These are phyloP conservation scores for Phytophthora sojae DNA, from an alignment of 352 stramenopile species.

Conservation along the genomic window DNA sequence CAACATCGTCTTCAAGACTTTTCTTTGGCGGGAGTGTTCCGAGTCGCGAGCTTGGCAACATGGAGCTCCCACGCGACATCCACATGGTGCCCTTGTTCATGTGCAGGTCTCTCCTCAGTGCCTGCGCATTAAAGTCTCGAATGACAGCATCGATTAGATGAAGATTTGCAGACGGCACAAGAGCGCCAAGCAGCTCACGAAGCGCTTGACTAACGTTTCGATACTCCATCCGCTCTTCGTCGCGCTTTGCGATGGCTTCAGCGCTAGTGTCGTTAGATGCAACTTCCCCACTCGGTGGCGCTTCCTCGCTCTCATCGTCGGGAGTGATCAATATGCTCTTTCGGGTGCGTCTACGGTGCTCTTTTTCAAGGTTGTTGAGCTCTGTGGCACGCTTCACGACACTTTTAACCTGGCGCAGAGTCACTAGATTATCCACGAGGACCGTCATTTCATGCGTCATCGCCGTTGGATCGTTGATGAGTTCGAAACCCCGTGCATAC, in stretches of 20 bases:
- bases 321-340: constrained; percentile 9
- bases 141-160: constrained; percentile 53
- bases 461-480: constrained; percentile 13
- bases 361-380: constrained; percentile 32
- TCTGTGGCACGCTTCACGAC: constrained; percentile 35
- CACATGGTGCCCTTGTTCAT: constrained; percentile 29
- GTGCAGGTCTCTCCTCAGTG: constrained; percentile 30
- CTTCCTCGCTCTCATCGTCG: constrained; percentile 30
- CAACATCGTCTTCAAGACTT: constrained; percentile 46
- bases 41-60: neutral
- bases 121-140: constrained; percentile 46
- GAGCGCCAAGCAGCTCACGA: constrained; percentile 34
- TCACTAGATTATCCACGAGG: constrained; percentile 11
- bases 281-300: constrained; percentile 1
- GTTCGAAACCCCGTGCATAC: constrained; percentile 39
- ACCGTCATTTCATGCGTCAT: constrained; percentile 5
- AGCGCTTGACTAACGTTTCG: constrained; percentile 49
- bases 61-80: neutral
- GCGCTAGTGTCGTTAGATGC: constrained; percentile 4
- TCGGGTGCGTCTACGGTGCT: constrained; percentile 13
- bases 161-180: constrained; percentile 30
- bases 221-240: constrained; percentile 49
- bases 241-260: constrained; percentile 23
- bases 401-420: constrained; percentile 27
- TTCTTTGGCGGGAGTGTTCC: neutral